Evolutionary conservation across 2,329 filamentous ascomycete species (phyloP), one percentile per base, ranked within the genome.

Genomic region (Penicillium sp.): DNA sequence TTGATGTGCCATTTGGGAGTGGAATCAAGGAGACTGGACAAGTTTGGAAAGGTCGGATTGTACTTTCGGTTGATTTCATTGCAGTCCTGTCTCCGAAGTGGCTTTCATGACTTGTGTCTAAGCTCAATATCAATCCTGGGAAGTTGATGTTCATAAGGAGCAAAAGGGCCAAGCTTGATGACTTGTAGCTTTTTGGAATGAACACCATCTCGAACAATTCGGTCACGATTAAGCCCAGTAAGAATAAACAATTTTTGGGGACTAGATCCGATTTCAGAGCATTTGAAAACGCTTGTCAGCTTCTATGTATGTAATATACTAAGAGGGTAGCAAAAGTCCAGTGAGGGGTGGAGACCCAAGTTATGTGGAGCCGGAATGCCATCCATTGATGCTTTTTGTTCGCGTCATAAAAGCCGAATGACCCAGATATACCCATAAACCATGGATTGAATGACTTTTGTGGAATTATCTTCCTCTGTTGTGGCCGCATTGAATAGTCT

Each of bases 11-110:
- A 1, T 84, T 86, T 1, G 92, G 92, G 24, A 96, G 79, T 29
- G 79, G 76, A 47, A 90, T 90, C 47, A 86, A 83, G 9, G 85
- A 79, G 1, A 96, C 75, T 0, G 92, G 92, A 73, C 89, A 96
- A 66, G 88, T 81, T 70, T 93, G 46, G 38, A 27, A 7, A 18
- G 11, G 22, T 32, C 24, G n/a, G 21, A 42, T 31, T 6, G 16
- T 43, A 13, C 22, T 43, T 43, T 43, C 22, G 40, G 4, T 43
- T 43, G 40, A 16, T 21, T 43, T 6, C 16, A 7, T 6, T 22
- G 18, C 8, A 18, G 40, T 43, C 1, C 3, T 38, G 34, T 43
- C 5, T 22, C 11, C 18, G 14, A 2, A n/a, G 14, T 16, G 40
- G 11, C 5, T 43, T 24, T 43, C n/a, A 22, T 43, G 40, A 43